These are phyloP conservation scores for Aaosphaeria pasadenensis DNA, from an alignment of 2,329 filamentous ascomycete genomes.

Conservation along the genomic window DNA sequence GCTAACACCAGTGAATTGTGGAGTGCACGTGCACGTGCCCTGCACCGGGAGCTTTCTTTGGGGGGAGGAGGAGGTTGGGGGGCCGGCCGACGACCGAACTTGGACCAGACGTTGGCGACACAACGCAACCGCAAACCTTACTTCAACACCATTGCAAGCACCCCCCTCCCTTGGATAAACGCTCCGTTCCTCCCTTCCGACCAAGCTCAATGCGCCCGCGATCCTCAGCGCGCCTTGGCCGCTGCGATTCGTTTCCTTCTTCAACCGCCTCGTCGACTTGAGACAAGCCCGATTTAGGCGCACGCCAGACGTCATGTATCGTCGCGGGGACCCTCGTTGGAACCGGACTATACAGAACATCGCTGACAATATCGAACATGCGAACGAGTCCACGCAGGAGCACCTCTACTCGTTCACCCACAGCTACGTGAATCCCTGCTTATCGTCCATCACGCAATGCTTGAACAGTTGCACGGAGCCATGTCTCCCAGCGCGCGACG, in stretches of 20 bases:
- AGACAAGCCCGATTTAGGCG: neutral
- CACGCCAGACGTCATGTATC: constrained; percentile 49
- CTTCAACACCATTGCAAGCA: neutral
- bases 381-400: constrained; percentile 87
- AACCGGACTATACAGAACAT: constrained; percentile 93
- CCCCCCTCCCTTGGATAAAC: too few relatives aligned
- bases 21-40: constrained; percentile 8
- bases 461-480: constrained; percentile 68
- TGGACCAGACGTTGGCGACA: too few relatives aligned
- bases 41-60: neutral
- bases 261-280: constrained; percentile 8
- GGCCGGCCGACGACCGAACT: neutral
- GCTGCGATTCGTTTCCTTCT: constrained; percentile 6
- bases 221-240: constrained; percentile 16
- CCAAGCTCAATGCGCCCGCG: constrained; percentile 23
- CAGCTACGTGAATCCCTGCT: constrained; percentile 77
- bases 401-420: constrained; percentile 88
- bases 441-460: constrained; percentile 63
- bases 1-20: constrained; percentile 9
- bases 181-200: neutral
- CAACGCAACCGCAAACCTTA: constrained; percentile 4
- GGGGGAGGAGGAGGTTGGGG: neutral
- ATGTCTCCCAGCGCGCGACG: constrained; percentile 71
- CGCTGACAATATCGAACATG: constrained; percentile 83
- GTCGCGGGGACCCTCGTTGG: constrained; percentile 74